A percentile compares a stretch with the other conserved stretches of the same genome.
These are phyloP conservation scores for Ceratocystis colombiana DNA, from an alignment of 2,329 filamentous ascomycete species.

Conservation along the genomic window DNA sequence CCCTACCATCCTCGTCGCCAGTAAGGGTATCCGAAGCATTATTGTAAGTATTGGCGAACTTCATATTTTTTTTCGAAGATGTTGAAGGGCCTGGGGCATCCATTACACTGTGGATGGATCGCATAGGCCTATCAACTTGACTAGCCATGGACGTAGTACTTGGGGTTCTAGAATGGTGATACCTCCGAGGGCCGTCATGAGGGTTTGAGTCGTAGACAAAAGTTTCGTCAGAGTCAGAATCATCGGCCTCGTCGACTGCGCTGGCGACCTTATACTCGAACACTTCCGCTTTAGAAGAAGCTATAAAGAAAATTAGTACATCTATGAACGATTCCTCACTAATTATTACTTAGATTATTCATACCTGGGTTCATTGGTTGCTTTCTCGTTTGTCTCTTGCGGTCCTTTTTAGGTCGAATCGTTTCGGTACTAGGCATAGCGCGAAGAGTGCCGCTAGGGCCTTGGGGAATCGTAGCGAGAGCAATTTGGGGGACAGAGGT, in stretches of 20 bases:
- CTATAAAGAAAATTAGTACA: slow-evolving; percentile 36
- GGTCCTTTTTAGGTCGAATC: slow-evolving; percentile 86
- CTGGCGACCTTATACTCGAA: slow-evolving; percentile 96
- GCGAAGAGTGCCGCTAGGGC: slow-evolving; percentile 54
- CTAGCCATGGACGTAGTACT: slow-evolving; percentile 79
- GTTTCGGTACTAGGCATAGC: slow-evolving; percentile 90
- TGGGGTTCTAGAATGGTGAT: slow-evolving; percentile 91
- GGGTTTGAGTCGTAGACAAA: slow-evolving; percentile 99
- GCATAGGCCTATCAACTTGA: slow-evolving; percentile 50
- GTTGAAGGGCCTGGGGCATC: slow-evolving; percentile 43
- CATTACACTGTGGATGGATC: slow-evolving; percentile 57
- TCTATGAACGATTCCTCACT: neutral
- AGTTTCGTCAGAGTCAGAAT: slow-evolving; percentile 94
- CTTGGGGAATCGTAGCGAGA: slow-evolving; percentile 50
- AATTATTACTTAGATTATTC: slow-evolving; percentile 45
- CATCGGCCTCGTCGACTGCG: slow-evolving; percentile 90
- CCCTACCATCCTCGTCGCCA: slow-evolving; percentile 56
- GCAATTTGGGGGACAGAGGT: slow-evolving; percentile 78
- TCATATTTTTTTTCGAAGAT: slow-evolving; percentile 76
- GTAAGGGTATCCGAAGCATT: slow-evolving; percentile 46
- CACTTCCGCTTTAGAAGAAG: slow-evolving; percentile 91
- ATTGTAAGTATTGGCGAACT: slow-evolving; percentile 75
- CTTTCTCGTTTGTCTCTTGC: slow-evolving; percentile 70
- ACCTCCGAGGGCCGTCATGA: slow-evolving; percentile 59
- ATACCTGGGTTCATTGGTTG: slow-evolving; percentile 62